Percentiles rank a stretch among this genome's conserved stretches.
These are phyloP conservation scores for Eruca vesicaria DNA, from an alignment of 441 rosid genomes.

Conservation along the genomic window DNA sequence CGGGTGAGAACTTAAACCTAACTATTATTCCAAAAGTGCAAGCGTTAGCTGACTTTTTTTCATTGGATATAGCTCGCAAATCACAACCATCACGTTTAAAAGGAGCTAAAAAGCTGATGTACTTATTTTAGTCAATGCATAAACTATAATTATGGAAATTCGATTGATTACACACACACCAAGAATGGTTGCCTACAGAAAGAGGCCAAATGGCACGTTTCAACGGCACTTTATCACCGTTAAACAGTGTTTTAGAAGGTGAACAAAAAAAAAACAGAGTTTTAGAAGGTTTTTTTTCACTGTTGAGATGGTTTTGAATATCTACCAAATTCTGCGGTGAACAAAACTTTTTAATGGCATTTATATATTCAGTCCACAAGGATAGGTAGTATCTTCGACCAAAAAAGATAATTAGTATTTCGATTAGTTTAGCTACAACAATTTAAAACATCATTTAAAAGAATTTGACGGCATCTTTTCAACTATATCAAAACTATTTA, in stretches of 20 bases:
- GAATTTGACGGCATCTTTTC: not conserved
- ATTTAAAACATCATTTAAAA: not conserved
- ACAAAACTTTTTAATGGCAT: not conserved
- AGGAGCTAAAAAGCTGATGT: not conserved
- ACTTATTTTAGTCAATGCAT: conserved; percentile 6
- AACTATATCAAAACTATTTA: not conserved
- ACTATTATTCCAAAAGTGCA: conserved; percentile 30
- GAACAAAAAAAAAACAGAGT: no score
- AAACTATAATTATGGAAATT: not conserved
- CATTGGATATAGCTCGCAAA: conserved; percentile 15
- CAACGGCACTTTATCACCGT: not conserved
- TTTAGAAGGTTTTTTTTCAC: no score
- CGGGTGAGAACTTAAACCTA: no score
- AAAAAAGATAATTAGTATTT: not conserved
- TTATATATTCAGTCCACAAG: not conserved
- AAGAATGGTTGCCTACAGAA: not conserved
- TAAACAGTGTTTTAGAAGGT: not conserved
- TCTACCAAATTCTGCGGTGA: not conserved
- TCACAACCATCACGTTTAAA: conserved; percentile 9
- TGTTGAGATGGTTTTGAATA: not conserved
- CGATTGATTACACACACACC: not conserved
- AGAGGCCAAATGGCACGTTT: not conserved
- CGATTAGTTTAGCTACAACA: not conserved
- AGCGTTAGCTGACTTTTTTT: conserved; percentile 19
- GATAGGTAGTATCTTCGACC: no score